Evolutionary conservation across 441 rosid species (phyloP).

Genomic region (Brassica hybrid): DNA sequence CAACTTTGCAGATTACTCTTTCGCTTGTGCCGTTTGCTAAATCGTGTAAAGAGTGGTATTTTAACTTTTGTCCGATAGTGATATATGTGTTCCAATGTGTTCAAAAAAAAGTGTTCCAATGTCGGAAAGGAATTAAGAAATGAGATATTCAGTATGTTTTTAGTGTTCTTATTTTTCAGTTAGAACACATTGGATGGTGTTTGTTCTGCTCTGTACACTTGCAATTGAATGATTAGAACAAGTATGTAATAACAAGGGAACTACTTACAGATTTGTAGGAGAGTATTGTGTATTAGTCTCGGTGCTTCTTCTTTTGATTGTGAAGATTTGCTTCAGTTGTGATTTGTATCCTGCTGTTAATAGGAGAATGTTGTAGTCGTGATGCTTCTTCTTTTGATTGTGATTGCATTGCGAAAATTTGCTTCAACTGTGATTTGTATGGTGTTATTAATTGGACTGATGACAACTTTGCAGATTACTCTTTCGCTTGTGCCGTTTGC

Average conservation of each 20-base stretch:
- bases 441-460: background rate
- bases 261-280: background rate
- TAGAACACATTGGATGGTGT: background rate
- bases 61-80: too few relatives aligned
- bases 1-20: background rate
- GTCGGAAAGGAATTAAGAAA: background rate
- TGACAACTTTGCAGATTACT: constrained; percentile 1
- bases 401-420: background rate
- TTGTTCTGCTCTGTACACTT: too few relatives aligned
- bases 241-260: too few relatives aligned
- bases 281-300: constrained; percentile 5
- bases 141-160: background rate
- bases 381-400: constrained; percentile 10
- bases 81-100: background rate
- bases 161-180: background rate
- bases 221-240: too few relatives aligned
- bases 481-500: background rate
- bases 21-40: background rate
- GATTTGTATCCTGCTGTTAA: background rate
- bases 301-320: constrained; percentile 5
- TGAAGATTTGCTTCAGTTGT: background rate
- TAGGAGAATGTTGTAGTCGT: background rate
- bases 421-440: background rate
- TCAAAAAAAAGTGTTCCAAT: too few relatives aligned
- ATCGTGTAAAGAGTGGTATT: too few relatives aligned